A percentile compares a stretch with the other conserved stretches of the same genome.
Conservation (phyloP, 2,329 filamentous ascomycete genomes). For the Alternaria infectoria region DNA sequence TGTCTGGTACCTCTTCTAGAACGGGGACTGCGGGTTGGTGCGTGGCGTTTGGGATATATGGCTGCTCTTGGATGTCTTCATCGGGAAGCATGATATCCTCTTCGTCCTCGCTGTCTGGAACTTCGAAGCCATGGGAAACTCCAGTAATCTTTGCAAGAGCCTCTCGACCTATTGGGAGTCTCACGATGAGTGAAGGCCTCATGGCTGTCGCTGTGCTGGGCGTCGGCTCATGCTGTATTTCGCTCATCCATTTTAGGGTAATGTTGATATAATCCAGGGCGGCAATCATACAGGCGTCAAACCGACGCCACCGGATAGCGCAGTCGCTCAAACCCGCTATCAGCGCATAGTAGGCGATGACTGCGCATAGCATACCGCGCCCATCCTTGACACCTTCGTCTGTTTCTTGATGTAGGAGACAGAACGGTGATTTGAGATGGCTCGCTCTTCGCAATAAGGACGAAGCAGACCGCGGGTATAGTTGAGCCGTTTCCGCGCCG, state of each 20-base stretch:
- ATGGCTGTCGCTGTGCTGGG: not conserved
- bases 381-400: not conserved
- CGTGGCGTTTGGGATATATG: not conserved
- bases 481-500: fast-evolving
- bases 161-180: not conserved
- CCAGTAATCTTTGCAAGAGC: not conserved
- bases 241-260: not conserved
- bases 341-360: not conserved
- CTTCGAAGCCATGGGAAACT: not conserved
- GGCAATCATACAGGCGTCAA: not conserved
- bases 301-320: not conserved
- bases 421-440: not conserved
- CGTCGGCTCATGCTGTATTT: not conserved
- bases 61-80: not conserved
- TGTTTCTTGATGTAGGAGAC: not conserved
- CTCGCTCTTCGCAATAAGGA: not conserved
- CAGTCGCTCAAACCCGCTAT: not conserved
- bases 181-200: not conserved
- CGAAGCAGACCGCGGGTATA: not conserved
- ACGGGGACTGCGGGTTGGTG: not conserved
- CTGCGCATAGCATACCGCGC: not conserved
- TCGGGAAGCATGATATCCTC: not conserved
- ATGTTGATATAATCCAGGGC: not conserved
- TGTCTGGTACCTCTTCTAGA: not conserved
- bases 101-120: not conserved